These are phyloP conservation scores for Eucalyptus coolabah DNA, from an alignment of 345 rosid species.

Conservation along the genomic window DNA sequence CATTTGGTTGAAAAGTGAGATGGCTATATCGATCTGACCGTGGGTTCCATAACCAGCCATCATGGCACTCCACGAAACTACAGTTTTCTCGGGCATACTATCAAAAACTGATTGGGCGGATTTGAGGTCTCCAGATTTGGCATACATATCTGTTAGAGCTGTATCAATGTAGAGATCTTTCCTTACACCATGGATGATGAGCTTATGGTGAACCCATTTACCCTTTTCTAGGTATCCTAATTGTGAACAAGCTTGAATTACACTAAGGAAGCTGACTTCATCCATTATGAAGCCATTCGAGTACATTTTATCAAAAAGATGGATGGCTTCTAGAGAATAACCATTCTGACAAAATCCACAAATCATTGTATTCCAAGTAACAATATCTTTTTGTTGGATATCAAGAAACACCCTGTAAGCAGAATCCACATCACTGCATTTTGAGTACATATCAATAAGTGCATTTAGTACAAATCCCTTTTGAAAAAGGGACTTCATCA, in stretches of 20 bases:
- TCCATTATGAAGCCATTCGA: constrained; percentile 25
- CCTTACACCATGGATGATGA: constrained; percentile 40
- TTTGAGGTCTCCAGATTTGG: constrained; percentile 41
- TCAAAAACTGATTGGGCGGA: constrained; percentile 31
- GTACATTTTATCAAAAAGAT: constrained; percentile 54
- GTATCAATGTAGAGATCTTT: constrained; percentile 44
- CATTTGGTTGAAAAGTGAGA: constrained; percentile 54
- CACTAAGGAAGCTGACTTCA: constrained; percentile 57
- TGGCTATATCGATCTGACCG: constrained; percentile 37
- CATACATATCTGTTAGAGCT: constrained; percentile 81
- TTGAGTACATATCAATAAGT: constrained; percentile 67
- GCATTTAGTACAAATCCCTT: constrained; percentile 53
- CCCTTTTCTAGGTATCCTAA: constrained; percentile 49
- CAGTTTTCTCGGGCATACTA: constrained; percentile 14
- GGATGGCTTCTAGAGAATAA: constrained; percentile 32
- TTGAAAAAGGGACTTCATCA: constrained; percentile 43
- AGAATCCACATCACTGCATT: constrained; percentile 45
- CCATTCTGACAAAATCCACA: constrained; percentile 62
- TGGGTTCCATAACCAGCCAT: constrained; percentile 84
- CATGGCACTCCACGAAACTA: constrained; percentile 77
- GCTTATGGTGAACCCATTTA: constrained; percentile 43
- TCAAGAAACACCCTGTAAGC: constrained; percentile 45
- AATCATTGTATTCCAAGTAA: constrained; percentile 85
- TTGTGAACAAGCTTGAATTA: constrained; percentile 59
- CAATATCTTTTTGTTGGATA: constrained; percentile 31